Evolutionary conservation across 805 yeast species (phyloP).

Genomic region (Lipomyces spencermartinsiae): DNA sequence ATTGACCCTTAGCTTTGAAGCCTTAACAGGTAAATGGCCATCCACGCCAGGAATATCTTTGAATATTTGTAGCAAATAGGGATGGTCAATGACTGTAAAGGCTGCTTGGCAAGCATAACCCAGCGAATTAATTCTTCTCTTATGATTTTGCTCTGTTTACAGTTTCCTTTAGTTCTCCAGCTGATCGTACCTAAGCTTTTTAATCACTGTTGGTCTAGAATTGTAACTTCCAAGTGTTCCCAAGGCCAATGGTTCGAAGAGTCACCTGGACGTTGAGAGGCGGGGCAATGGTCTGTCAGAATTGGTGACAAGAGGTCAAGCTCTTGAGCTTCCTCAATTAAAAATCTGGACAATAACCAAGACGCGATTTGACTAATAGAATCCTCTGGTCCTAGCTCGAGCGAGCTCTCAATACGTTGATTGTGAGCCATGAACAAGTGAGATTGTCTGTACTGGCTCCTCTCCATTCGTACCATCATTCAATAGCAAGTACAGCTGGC

Average conservation of each 20-base stretch:
- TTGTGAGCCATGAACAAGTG: not conserved
- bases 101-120: not conserved
- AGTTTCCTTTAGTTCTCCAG: not conserved
- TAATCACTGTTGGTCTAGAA: not conserved
- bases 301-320: too few relatives aligned
- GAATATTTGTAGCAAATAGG: not conserved
- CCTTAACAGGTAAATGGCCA: not conserved
- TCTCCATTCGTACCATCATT: slow-evolving; percentile 1
- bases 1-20: not conserved
- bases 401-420: not conserved
- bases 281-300: too few relatives aligned
- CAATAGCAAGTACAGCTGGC: slow-evolving; percentile 6
- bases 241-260: not conserved
- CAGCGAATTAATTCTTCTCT: not conserved
- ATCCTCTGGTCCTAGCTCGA: not conserved
- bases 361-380: too few relatives aligned
- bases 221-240: not conserved
- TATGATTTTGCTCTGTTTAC: not conserved
- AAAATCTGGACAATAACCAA: too few relatives aligned
- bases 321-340: too few relatives aligned
- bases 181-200: not conserved
- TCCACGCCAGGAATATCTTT: not conserved
- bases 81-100: not conserved
- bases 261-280: too few relatives aligned
- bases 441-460: not conserved